These are phyloP conservation scores for Rhododendron ovatum DNA, from an alignment of 148 eudicot genomes.

Conservation along the genomic window DNA sequence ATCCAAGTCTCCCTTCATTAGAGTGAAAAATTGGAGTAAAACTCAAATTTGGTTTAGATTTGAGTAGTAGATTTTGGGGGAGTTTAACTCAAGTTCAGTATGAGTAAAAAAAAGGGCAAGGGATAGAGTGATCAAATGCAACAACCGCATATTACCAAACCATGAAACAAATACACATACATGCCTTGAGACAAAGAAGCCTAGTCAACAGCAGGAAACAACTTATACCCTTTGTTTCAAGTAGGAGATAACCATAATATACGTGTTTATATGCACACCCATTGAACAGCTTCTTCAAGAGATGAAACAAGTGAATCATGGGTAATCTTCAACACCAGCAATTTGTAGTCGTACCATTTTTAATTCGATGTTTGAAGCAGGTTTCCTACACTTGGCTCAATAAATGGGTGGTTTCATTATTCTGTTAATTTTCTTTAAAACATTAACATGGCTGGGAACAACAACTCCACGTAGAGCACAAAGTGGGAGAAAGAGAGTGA, in stretches of 20 bases:
- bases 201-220: neutral
- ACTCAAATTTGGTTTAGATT: too few species aligned
- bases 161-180: neutral
- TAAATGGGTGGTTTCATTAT: neutral
- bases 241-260: neutral
- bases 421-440: neutral
- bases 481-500: neutral
- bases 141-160: neutral
- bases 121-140: neutral
- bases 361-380: neutral
- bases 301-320: neutral
- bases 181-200: neutral
- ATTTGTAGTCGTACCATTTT: neutral
- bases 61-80: too few species aligned
- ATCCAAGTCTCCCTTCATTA: too few species aligned
- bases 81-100: too few species aligned
- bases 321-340: neutral
- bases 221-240: neutral
- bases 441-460: neutral
- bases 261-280: neutral
- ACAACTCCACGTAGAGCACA: neutral
- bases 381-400: neutral
- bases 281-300: neutral
- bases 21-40: too few species aligned
- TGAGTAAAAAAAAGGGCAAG: too few species aligned